Base-by-base conservation (phyloP, 2,329 filamentous ascomycete species). In the Blastomyces percursus region DNA sequence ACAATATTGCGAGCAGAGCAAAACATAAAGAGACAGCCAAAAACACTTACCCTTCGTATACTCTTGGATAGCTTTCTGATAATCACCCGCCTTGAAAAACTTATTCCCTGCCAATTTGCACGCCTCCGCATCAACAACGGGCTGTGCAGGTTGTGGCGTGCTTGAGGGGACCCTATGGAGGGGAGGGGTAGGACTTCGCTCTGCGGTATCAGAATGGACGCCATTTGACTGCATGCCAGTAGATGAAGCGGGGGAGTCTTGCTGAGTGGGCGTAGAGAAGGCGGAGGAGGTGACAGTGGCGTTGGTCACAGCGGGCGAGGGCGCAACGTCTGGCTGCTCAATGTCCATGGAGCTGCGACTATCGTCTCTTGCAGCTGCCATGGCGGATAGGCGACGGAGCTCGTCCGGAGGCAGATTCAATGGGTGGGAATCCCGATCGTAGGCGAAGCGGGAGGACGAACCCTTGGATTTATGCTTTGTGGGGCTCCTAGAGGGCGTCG, bases 61-160 rank as follows among this genome's bases (percentile, higher is more conserved):
- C 76, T 96, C 91, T 68, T 89, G 84, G 73, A 97, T 92, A 30
- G 94, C 93, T 72, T 89, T 88, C 64, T 82, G 79, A 75, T 93
- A 99, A 71, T 96, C 90, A 73, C 88, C 90, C 66, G 92, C 90
- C 80, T 96, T 97, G 84, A 96, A 99, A 72, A 90, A 93, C 72
- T 94, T 94, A 79, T 99, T 99, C 64, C 94, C 94, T 1, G 90
- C 85, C 69, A 89, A 85, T 81, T 99, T 99, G 83, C 88, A 96
- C 14, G 86, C 82, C 78, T 99, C 94, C 32, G 93, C 91, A 72
- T 96, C 90, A 61, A 93, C 89, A 51, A 69, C 75, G 66, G 67
- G 75, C 71, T 63, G 75, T 12, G 72, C 74, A 66, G 75, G 75
- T 44, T 79, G 75, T 58, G 78, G 77, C 21, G 80, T 77, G 69